Base-by-base conservation (phyloP, 306 rosid species). In the Quercus variabilis region DNA sequence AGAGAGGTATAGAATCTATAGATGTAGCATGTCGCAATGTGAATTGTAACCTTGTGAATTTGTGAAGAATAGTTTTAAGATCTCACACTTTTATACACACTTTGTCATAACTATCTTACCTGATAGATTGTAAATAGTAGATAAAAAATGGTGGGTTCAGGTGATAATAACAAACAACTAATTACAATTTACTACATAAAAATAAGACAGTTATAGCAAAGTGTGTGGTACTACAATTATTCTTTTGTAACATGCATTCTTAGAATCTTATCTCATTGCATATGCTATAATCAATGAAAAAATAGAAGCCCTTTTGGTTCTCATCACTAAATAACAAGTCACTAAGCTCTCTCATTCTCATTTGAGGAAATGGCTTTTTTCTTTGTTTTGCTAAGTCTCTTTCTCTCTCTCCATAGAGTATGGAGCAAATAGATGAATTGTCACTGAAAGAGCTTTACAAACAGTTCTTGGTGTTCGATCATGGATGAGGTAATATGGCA, bases 251-350 rank as follows among this genome's bases (percentile, higher is more conserved):
- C 17, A 35, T 46, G 74, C 76, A 70, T 74, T 56, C 33, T 1
- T 6, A 58, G 81, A 89, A 87, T 71, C 89, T 85, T 81, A 83
- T 79, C 86, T 55, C 55, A 58, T 75, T 89, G 80, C 74, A 78
- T 52, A 76, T 73, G 77, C 62, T 83, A 33, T 73, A 81, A 71
- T 74, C 54, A 59, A 83, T 1, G 21, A 8, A 65, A 65, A 7
- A 10, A 63, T 62, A 73, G 54, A 55, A 28, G 17, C 80, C 78
- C 69, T 59, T 71, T 49, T 71, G 51, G 58, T 78, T 43, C 71
- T 80, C 43, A 43, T 41, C 46, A 41, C 46, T 38, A 38, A 38
- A 0, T 38, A 38, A 38, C 67, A 51, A 59, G 33, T 51, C 74
- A 68, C 74, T 67, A 68, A 72, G 33, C 62, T 73, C 52, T 43